A percentile compares a stretch with the other conserved stretches of the same genome.
These are phyloP conservation scores for Meyerozyma carpophila DNA, from an alignment of 1,139 yeast species.

Conservation along the genomic window DNA sequence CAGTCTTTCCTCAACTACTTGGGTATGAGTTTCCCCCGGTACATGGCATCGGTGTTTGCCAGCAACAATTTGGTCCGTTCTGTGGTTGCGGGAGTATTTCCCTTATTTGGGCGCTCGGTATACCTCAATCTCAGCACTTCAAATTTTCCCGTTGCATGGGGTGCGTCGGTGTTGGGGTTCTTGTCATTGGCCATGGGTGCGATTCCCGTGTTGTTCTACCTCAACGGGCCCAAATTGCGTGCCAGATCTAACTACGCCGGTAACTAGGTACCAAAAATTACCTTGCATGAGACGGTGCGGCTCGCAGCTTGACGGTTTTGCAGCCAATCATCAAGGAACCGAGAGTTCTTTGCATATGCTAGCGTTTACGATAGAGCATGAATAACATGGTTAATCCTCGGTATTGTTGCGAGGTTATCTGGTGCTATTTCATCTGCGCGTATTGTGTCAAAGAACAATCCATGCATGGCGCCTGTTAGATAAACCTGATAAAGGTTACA, in stretches of 20 bases:
- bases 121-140: slow-evolving; percentile 31
- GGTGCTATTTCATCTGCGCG: no score
- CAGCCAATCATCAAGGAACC: no score
- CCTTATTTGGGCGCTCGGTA: slow-evolving; percentile 37
- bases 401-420: no score
- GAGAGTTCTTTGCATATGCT: no score
- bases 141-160: slow-evolving; percentile 57
- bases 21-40: slow-evolving; percentile 39
- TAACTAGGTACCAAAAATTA: background rate
- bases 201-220: slow-evolving; percentile 49
- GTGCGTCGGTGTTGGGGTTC: slow-evolving; percentile 52
- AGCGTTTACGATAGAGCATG: no score
- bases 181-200: slow-evolving; percentile 54
- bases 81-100: slow-evolving; percentile 26
- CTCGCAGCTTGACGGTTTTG: no score
- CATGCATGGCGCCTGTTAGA: no score
- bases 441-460: no score
- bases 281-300: no score
- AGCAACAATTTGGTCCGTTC: slow-evolving; percentile 24
- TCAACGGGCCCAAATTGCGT: slow-evolving; percentile 26
- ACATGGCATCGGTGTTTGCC: slow-evolving; percentile 28
- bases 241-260: slow-evolving; percentile 45
- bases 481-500: no score
- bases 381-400: no score
- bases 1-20: slow-evolving; percentile 18